phyloP scores from a whole-genome alignment of 2,329 filamentous ascomycete genomes.

The Aspergillus sp. region DNA sequence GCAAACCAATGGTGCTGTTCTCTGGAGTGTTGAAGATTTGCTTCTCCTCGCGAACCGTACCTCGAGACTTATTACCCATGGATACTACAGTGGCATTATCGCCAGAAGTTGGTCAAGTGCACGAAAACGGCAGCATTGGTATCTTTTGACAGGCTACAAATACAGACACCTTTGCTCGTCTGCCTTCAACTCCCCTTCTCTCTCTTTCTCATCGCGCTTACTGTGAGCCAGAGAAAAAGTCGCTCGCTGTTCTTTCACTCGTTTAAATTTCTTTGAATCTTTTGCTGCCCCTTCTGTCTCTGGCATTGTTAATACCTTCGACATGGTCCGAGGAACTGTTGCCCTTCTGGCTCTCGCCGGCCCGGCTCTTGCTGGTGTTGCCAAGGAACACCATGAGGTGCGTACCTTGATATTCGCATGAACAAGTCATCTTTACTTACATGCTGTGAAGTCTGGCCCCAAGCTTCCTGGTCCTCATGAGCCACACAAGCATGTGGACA shows the following conservation, averaged over 20 bases:
- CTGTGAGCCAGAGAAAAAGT: conserved; percentile 14
- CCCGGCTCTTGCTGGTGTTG: conserved; percentile 36
- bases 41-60: conserved; percentile 11
- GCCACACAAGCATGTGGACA: neutral
- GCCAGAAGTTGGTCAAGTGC: conserved; percentile 13
- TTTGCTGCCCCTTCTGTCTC: conserved; percentile 1
- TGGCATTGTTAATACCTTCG: conserved; percentile 19
- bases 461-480: neutral
- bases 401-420: neutral
- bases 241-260: conserved; percentile 24
- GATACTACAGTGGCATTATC: conserved; percentile 29
- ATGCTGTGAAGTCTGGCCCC: neutral
- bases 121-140: conserved; percentile 14
- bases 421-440: neutral
- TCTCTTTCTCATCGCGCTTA: conserved; percentile 9
- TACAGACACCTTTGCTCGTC: conserved; percentile 10
- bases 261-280: conserved; percentile 22
- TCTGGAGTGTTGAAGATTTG: conserved; percentile 5
- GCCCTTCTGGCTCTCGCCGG: conserved; percentile 36
- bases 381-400: neutral
- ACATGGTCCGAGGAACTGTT: conserved; percentile 37
- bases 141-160: conserved; percentile 27
- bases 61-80: conserved; percentile 18
- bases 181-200: neutral
- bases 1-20: conserved; percentile 16